A percentile compares a stretch with the other conserved stretches of the same genome.
Evolutionary conservation across 2,329 filamentous ascomycete genomes (phyloP).

Genomic region (Pyricularia pennisetigena): DNA sequence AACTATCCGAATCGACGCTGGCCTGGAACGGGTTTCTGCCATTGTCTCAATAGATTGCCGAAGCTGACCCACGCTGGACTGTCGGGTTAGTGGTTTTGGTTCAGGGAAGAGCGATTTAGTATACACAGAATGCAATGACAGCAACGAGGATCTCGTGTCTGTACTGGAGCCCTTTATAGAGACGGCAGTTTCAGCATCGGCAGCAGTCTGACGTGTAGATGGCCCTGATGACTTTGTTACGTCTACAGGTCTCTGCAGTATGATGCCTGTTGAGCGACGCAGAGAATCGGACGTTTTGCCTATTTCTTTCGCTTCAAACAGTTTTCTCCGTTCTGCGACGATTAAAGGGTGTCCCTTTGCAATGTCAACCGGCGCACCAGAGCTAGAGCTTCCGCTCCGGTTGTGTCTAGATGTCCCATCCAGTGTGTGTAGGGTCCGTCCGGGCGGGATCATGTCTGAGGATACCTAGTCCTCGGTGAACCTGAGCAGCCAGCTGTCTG

Average conservation of each 20-base stretch:
- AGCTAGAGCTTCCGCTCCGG: background rate
- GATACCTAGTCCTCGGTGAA: background rate
- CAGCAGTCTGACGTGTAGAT: too few species aligned
- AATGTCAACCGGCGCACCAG: background rate
- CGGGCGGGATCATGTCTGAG: background rate
- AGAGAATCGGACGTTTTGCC: background rate
- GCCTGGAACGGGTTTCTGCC: background rate
- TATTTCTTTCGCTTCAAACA: background rate
- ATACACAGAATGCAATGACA: background rate
- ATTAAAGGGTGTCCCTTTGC: background rate
- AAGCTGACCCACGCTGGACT: background rate
- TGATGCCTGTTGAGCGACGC: background rate
- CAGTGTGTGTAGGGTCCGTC: background rate
- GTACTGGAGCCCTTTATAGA: background rate
- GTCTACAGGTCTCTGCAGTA: background rate
- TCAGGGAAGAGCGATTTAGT: too few species aligned
- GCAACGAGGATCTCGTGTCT: background rate
- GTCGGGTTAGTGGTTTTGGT: too few species aligned
- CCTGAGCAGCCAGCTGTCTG: background rate
- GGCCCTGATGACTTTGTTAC: background rate
- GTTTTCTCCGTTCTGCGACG: conserved; percentile 4
- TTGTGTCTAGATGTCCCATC: background rate
- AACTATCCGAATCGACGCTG: background rate
- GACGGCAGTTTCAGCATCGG: background rate
- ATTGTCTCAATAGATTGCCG: background rate